Conservation (phyloP, 257 asterid genomes). For the Striga asiatica region DNA sequence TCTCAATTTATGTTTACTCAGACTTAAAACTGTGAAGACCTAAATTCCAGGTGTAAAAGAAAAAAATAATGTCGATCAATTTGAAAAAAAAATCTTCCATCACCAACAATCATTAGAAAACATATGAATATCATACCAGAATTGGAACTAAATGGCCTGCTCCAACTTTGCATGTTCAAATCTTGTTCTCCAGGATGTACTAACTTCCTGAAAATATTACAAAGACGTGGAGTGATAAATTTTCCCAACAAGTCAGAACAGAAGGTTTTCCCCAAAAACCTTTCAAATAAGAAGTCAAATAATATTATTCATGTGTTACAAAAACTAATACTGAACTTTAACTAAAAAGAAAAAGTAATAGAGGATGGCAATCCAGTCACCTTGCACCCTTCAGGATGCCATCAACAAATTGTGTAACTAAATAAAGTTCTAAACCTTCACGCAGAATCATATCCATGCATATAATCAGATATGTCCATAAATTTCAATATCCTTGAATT, state of each 20-base stretch:
- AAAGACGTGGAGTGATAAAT: not conserved
- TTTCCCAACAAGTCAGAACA: not conserved
- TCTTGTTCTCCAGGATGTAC: conserved; percentile 23
- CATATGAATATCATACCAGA: conserved; percentile 34
- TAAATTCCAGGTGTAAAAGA: not conserved
- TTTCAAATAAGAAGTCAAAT: not conserved
- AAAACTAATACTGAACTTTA: not conserved
- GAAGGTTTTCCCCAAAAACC: not conserved
- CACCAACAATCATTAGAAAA: not conserved
- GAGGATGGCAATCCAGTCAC: not conserved
- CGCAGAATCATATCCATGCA: not conserved
- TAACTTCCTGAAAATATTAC: conserved; percentile 33
- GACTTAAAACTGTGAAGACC: not conserved
- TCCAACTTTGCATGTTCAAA: conserved; percentile 28
- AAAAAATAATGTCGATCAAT: not conserved
- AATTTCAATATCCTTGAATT: not conserved
- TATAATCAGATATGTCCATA: not conserved
- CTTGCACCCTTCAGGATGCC: not conserved
- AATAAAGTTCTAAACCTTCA: not conserved
- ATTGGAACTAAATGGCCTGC: conserved; percentile 58
- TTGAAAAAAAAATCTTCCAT: not conserved
- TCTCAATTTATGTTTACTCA: too few species aligned
- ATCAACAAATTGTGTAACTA: not conserved
- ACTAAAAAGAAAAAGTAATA: not conserved
- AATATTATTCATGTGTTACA: not conserved